Conservation (phyloP, 1,139 yeast species). For the Zygosaccharomyces pseudobailii region DNA sequence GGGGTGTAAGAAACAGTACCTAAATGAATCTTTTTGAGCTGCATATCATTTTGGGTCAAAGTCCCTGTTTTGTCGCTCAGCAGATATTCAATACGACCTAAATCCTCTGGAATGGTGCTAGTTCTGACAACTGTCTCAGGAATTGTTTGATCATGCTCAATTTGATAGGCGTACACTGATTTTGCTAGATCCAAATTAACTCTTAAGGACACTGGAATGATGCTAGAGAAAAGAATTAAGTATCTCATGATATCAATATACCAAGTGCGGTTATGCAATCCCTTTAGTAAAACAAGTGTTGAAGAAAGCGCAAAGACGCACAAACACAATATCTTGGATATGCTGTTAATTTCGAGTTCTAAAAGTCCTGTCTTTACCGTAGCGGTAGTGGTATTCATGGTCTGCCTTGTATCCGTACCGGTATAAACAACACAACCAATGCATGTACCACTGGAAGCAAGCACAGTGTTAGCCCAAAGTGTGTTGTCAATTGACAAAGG, state of each 20-base stretch:
- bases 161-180: constrained; percentile 92
- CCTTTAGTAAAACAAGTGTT: constrained; percentile 72
- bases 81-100: constrained; percentile 91
- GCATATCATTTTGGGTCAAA: constrained; percentile 97
- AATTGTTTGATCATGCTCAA: constrained; percentile 78
- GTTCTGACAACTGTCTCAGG: constrained; percentile 91
- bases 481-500: constrained; percentile 88
- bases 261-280: constrained; percentile 70
- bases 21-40: constrained; percentile 82
- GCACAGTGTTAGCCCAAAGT: constrained; percentile 95
- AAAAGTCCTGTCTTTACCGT: constrained; percentile 89
- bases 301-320: constrained; percentile 79
- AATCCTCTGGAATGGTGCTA: constrained; percentile 95
- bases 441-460: constrained; percentile 83
- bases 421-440: constrained; percentile 86
- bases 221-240: constrained; percentile 85
- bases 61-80: constrained; percentile 97
- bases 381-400: constrained; percentile 82
- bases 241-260: constrained; percentile 86
- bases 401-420: constrained; percentile 89
- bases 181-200: constrained; percentile 94
- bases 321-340: constrained; percentile 83
- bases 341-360: constrained; percentile 82
- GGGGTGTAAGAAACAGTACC: constrained; percentile 91
- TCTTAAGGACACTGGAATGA: constrained; percentile 91